Evolutionary conservation across 2,329 filamentous ascomycete species (phyloP), one percentile per base, ranked within the genome.

Genomic region (Fusarium oxysporum): DNA sequence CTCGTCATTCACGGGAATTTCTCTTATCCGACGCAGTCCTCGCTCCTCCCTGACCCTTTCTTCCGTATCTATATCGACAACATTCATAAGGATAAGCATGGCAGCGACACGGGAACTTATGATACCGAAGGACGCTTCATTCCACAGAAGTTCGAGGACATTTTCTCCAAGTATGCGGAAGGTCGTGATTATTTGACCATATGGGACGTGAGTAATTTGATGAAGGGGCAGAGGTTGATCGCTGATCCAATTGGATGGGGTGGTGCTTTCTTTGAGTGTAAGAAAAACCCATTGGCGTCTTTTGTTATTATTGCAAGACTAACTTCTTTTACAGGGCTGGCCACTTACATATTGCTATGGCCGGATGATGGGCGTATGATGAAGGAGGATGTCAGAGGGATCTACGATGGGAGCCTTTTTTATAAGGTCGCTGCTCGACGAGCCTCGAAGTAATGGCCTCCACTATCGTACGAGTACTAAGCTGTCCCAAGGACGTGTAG

Each of bases 401-500:
- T 56, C 1, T 61, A 61, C 10, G 48, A 61, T 9, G 37, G 48
- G 0, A 61, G 48, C 1, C 48, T 61, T 1, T 61, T 61, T 2
- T 37, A 55, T 1, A 44, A 43, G 11, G 1, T 61, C 13, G 48
- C 58, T 16, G 16, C 48, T 7, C 11, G 30, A 5, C 58, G 38
- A 43, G 19, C 37, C 0, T 9, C n/a, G 1, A 57, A 57, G 28
- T 6, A 10, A 16, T 25, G 0, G 4, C 25, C 5, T 7, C 4
- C 3, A 14, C 5, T 19, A 12, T 12, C 3, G 14, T 30, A 30
- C 9, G 4, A n/a, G 19, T 11, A 8, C 4, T 2, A 11, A 19
- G 5, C 3, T 5, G 19, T 3, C 6, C 6, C 13, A 16, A 0
- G 25, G 30, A n/a, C 14, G 3, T 11, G 0, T 28, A 16, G 4